Base-by-base conservation (phyloP, 148 eudicot genomes). In the Dianthus caryophyllus region DNA sequence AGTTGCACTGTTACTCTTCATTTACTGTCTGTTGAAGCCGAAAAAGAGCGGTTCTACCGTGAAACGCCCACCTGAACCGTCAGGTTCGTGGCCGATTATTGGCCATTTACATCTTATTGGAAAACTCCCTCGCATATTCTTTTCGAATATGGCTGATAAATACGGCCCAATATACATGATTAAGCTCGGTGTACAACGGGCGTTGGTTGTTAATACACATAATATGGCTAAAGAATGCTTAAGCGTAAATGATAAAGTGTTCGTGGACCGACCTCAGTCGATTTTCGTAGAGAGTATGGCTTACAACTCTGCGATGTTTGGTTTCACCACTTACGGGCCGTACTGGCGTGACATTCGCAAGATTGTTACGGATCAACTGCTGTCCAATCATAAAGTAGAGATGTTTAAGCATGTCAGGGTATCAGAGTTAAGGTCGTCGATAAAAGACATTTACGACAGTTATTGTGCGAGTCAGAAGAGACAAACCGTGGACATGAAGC, bases 321-420 rank as follows among this genome's bases (percentile, higher is more conserved):
- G 75, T 2, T 75, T 83, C 9, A 36, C 22, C 26, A 76, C 72
- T 2, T 65, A 76, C 24, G 82, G 85, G 1, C 70, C 74, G 0
- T 81, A 81, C 38, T 85, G 90, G 87, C 78, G 82, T 4, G 73
- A 83, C 20, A 54, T 81, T 1, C 75, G 82, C 13, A 81, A 77
- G 73, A 29, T 85, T 0, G 59, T 63, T 20, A 22, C 56, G 9
- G 10, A 69, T 0, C 72, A 80, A 58, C 68, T 85, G 1, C 70
- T 85, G 38, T 78, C 86, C 0, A 69, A 65, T 44, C 64, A 49
- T 1, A 60, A 80, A 22, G 30, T 83, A 1, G 77, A 75, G n/a
- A 41, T 59, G 61, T 66, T 74, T 0, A 71, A 68, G 38, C 61
- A 62, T 16, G 59, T 75, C 29, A 39, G 79, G 8, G 59, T 66